phyloP scores from a whole-genome alignment of 106 monocot species.

The Dioscorea alata region DNA sequence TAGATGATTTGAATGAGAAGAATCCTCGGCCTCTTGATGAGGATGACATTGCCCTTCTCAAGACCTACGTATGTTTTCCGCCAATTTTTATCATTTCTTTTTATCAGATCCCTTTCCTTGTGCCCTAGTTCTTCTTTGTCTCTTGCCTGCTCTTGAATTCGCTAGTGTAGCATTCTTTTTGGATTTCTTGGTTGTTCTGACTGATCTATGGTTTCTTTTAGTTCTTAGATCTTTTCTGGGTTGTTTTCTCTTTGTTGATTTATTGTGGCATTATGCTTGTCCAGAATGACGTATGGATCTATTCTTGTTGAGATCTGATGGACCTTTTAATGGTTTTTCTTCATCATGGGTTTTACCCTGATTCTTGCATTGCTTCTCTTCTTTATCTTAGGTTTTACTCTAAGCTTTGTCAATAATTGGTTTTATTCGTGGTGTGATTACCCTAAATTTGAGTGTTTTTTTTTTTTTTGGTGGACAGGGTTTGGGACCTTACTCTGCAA shows the following conservation, averaged over 20 bases:
- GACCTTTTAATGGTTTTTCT: not conserved
- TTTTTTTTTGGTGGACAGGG: slow-evolving; percentile 32
- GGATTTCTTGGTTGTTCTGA: not conserved
- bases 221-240: not conserved
- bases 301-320: not conserved
- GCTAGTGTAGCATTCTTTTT: not conserved
- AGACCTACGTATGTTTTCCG: slow-evolving; percentile 56
- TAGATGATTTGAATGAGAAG: slow-evolving; percentile 69
- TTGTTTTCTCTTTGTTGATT: not conserved
- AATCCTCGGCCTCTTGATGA: slow-evolving; percentile 93
- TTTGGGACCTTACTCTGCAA: slow-evolving; percentile 79
- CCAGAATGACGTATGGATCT: not conserved
- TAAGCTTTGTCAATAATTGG: too few relatives aligned
- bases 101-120: not conserved
- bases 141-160: not conserved
- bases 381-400: too few relatives aligned
- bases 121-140: not conserved
- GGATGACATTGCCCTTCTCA: slow-evolving; percentile 94
- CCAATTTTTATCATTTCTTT: too few relatives aligned
- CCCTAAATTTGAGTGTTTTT: not conserved
- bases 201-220: not conserved
- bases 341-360: too few relatives aligned
- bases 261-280: not conserved
- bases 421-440: too few relatives aligned
- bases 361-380: too few relatives aligned